Percentiles rank a stretch among this genome's conserved stretches.
Conservation (phyloP, 78 protist species). For the Creolimax fragrantissima region DNA sequence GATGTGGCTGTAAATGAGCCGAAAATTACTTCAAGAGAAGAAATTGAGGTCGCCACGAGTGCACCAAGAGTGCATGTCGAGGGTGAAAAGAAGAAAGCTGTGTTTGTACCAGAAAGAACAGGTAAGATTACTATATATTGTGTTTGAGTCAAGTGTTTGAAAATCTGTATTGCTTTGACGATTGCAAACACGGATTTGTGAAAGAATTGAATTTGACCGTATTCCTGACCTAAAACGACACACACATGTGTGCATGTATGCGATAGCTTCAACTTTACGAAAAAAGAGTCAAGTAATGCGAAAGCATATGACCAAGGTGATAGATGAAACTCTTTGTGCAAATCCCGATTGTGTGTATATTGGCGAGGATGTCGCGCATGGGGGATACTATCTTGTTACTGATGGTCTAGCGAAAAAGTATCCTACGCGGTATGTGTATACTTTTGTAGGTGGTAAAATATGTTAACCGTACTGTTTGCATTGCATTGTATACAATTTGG, state of each 20-base stretch:
- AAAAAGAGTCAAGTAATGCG: conserved; percentile 18
- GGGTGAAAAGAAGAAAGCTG: neutral
- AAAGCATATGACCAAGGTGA: conserved; percentile 38
- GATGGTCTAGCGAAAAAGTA: conserved; percentile 39
- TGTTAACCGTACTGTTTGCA: too few species aligned
- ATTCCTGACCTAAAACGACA: too few species aligned
- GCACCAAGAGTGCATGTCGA: neutral
- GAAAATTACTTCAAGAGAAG: neutral
- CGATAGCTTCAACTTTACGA: too few species aligned
- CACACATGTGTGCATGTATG: too few species aligned
- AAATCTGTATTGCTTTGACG: too few species aligned
- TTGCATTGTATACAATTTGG: too few species aligned
- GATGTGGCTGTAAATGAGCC: neutral
- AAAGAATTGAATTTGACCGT: too few species aligned
- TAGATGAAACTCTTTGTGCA: conserved; percentile 2
- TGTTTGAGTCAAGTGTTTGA: too few species aligned
- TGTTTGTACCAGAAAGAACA: neutral
- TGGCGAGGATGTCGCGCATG: conserved; percentile 47
- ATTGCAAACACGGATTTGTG: too few species aligned
- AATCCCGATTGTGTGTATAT: conserved; percentile 22
- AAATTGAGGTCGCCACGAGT: neutral
- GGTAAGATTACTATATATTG: neutral
- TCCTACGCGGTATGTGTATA: conserved; percentile 6
- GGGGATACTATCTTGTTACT: conserved; percentile 46
- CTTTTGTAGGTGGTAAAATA: too few species aligned